These are phyloP conservation scores for Trypanosoma rangeli DNA, from an alignment of 208 protist species.

Conservation along the genomic window DNA sequence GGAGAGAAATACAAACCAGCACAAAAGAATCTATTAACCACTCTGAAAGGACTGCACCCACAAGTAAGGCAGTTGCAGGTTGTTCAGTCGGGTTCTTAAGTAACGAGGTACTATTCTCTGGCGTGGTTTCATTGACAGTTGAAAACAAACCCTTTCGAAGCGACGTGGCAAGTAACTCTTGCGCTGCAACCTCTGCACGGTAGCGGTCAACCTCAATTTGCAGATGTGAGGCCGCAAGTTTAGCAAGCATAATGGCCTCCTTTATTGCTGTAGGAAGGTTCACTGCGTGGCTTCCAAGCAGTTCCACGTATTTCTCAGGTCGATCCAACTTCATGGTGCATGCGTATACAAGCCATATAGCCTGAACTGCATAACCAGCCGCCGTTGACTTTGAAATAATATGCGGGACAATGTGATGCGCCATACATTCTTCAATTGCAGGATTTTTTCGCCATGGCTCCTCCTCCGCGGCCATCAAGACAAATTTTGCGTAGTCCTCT, in stretches of 20 bases:
- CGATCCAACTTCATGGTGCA: slow-evolving; percentile 45
- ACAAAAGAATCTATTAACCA: slow-evolving; percentile 19
- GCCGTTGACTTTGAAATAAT: slow-evolving; percentile 32
- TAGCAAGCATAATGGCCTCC: slow-evolving; percentile 7
- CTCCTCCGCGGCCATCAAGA: slow-evolving; percentile 30
- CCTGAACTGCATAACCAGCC: slow-evolving; percentile 28
- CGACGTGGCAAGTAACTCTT: slow-evolving; percentile 41
- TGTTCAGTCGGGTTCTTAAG: neutral
- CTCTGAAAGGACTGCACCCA: slow-evolving; percentile 10
- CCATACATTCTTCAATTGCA: slow-evolving; percentile 38
- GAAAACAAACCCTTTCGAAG: slow-evolving; percentile 42
- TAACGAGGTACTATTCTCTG: neutral
- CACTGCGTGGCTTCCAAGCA: slow-evolving; percentile 15
- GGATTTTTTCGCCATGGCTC: slow-evolving; percentile 42
- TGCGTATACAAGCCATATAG: slow-evolving; percentile 56
- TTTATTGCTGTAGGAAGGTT: slow-evolving; percentile 20
- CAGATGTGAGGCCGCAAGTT: slow-evolving; percentile 25
- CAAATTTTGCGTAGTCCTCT: slow-evolving; percentile 38
- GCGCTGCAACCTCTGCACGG: slow-evolving; percentile 15
- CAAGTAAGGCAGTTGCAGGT: neutral
- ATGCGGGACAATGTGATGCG: slow-evolving; percentile 33
- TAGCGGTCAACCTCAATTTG: slow-evolving; percentile 27
- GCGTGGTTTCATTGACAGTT: neutral
- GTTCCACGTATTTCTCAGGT: slow-evolving; percentile 46
- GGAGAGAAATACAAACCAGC: slow-evolving; percentile 19